phyloP scores from a whole-genome alignment of 2,329 filamentous ascomycete genomes.

The Lachnellula willkommii region DNA sequence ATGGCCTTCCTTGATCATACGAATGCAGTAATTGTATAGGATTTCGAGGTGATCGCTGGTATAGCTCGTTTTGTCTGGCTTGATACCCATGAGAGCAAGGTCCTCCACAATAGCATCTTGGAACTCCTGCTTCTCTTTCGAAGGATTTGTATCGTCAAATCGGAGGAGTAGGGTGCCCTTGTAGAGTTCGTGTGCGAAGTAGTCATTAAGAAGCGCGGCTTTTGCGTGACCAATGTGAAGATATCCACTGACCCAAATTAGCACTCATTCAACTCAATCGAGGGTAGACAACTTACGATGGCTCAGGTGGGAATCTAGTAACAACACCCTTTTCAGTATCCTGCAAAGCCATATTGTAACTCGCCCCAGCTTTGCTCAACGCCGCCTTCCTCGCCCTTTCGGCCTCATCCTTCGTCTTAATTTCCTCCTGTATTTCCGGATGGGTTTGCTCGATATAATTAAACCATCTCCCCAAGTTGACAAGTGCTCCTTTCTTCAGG shows the following conservation, averaged over 20 bases:
- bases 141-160: constrained; percentile 96
- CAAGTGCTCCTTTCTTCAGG: constrained; percentile 70
- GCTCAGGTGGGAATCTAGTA: constrained; percentile 89
- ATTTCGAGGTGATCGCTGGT: constrained; percentile 95
- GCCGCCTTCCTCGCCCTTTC: constrained; percentile 64
- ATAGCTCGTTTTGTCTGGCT: constrained; percentile 79
- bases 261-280: background rate
- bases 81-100: constrained; percentile 83
- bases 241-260: constrained; percentile 52
- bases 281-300: constrained; percentile 55
- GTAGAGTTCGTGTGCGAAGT: constrained; percentile 92
- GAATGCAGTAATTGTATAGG: constrained; percentile 78
- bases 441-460: constrained; percentile 75
- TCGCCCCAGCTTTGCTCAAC: constrained; percentile 71
- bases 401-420: constrained; percentile 65
- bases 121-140: constrained; percentile 95
- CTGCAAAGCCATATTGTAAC: constrained; percentile 81
- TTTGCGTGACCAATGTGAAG: constrained; percentile 96
- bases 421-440: constrained; percentile 66
- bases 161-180: constrained; percentile 85
- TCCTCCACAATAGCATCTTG: constrained; percentile 93
- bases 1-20: constrained; percentile 78
- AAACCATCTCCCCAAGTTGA: constrained; percentile 83
- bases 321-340: constrained; percentile 86
- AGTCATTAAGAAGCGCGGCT: constrained; percentile 88